Evolutionary conservation across 768 basidiomycete species (phyloP).

Genomic region (Kwoniella sp.): DNA sequence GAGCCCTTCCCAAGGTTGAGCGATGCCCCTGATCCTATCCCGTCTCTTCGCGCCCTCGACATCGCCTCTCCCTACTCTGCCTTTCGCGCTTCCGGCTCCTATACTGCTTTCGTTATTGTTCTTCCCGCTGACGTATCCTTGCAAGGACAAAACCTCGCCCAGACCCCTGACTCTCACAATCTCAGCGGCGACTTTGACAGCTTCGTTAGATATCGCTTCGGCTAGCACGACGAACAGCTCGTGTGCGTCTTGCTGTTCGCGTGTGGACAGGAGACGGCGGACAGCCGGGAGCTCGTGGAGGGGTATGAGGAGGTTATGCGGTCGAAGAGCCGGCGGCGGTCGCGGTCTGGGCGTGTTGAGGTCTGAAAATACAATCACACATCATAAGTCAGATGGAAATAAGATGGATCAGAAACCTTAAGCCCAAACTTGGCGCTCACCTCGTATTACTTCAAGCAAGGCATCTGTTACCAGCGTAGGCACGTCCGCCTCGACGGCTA

Average conservation of each 20-base stretch:
- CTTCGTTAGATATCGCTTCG: constrained; percentile 84
- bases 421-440: too few species aligned
- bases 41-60: constrained; percentile 21
- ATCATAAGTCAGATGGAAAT: background rate
- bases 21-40: constrained; percentile 33
- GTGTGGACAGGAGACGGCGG: constrained; percentile 67
- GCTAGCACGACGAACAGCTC: constrained; percentile 94
- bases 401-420: background rate
- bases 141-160: constrained; percentile 58
- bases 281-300: constrained; percentile 62
- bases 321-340: constrained; percentile 68
- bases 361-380: too few species aligned
- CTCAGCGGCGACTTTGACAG: constrained; percentile 72
- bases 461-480: constrained; percentile 85
- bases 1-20: constrained; percentile 67
- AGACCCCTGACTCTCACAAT: constrained; percentile 71
- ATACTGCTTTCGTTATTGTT: constrained; percentile 1
- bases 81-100: background rate
- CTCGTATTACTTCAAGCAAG: constrained; percentile 69
- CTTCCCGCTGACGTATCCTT: constrained; percentile 28
- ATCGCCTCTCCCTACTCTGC: constrained; percentile 19
- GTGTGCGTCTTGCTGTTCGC: constrained; percentile 97
- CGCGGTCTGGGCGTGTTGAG: constrained; percentile 56
- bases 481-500: constrained; percentile 77
- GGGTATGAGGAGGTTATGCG: constrained; percentile 70